Base-by-base conservation (phyloP, 257 asterid genomes). In the Mitragyna speciosa region DNA sequence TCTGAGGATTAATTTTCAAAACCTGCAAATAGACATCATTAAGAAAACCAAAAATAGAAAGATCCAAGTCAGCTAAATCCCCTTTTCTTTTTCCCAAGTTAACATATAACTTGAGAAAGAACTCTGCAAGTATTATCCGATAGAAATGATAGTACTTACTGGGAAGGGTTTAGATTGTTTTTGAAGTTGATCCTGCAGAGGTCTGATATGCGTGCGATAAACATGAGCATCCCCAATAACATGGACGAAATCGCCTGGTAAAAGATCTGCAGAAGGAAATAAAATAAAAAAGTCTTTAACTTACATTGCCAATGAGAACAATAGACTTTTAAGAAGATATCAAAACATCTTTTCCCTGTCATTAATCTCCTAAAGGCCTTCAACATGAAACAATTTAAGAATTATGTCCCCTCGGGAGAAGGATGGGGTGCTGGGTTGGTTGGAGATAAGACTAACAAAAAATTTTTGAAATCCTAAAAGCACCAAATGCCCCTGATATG, bases 201-300 rank as follows among this genome's bases (percentile, higher is more conserved):
- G 92, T 78, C 86, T 80, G 73, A 92, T 73, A 41, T 96, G 99
- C 67, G 92, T 94, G 61, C 68, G 89, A 77, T 96, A 96, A 79
- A 92, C 96, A 88, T 96, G 98, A 72, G 94, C 91, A 83, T 96
- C 99, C 76, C 99, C 99, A 72, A 96, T 87, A 48, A 92, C 93
- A 83, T 94, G 97, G 81, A 92, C 78, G 75, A 96, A 91, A 39
- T 96, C 97, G 71, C 98, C 99, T 28, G 98, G 98, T 76, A 87
- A 86, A 79, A 96, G 97, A 79, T 84, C 99, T 92, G 89, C 22
- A 72, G 54, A 71, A 78, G 67, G 48, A 76, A 78, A 28, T 61
- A 70, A 70, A 54, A 10, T 66, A 63, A 0, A 65, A 52, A 39
- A 73, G 8, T 6, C 33, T 31, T 28, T 58, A 65, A 72, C 74